Evolutionary conservation across 306 rosid species (phyloP).

Genomic region (Quercus engelmannii): DNA sequence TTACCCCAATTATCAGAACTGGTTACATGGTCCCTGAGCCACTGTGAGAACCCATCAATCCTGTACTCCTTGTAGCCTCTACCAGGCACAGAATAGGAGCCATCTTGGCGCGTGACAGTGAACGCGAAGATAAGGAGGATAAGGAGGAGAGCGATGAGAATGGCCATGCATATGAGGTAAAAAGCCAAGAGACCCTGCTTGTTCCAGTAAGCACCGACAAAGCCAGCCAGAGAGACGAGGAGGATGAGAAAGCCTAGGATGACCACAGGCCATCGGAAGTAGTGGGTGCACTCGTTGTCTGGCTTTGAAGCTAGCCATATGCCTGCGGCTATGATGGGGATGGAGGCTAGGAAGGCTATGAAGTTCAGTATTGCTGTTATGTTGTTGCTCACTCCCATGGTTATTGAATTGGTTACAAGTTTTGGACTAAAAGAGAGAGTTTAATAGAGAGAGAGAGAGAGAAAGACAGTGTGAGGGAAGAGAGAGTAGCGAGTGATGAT

Average conservation of each 20-base stretch:
- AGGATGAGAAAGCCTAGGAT: constrained; percentile 67
- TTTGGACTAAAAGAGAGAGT: too few relatives aligned
- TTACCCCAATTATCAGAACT: constrained; percentile 52
- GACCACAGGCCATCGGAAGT: constrained; percentile 76
- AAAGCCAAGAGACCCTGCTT: constrained; percentile 67
- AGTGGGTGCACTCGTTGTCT: constrained; percentile 70
- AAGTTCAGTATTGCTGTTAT: constrained; percentile 70
- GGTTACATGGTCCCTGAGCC: constrained; percentile 65
- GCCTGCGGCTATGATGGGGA: constrained; percentile 76
- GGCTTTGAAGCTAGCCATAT: constrained; percentile 91
- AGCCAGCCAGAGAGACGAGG: constrained; percentile 69
- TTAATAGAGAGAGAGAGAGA: too few relatives aligned
- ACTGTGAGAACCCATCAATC: constrained; percentile 53
- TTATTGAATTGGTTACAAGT: too few relatives aligned
- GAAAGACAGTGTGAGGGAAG: too few relatives aligned
- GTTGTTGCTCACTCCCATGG: constrained; percentile 89
- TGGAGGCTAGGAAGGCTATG: constrained; percentile 60
- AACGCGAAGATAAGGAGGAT: constrained; percentile 67
- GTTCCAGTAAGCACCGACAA: constrained; percentile 83
- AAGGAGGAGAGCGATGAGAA: constrained; percentile 60
- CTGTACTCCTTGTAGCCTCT: constrained; percentile 53
- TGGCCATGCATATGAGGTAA: constrained; percentile 81
- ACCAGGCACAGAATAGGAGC: constrained; percentile 54
- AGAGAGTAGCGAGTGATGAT: background rate
- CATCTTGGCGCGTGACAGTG: constrained; percentile 61